Evolutionary conservation across 2,329 filamentous ascomycete genomes (phyloP), one percentile per base, ranked within the genome.

Genomic region (Hawksworthiomyces lignivorus): DNA sequence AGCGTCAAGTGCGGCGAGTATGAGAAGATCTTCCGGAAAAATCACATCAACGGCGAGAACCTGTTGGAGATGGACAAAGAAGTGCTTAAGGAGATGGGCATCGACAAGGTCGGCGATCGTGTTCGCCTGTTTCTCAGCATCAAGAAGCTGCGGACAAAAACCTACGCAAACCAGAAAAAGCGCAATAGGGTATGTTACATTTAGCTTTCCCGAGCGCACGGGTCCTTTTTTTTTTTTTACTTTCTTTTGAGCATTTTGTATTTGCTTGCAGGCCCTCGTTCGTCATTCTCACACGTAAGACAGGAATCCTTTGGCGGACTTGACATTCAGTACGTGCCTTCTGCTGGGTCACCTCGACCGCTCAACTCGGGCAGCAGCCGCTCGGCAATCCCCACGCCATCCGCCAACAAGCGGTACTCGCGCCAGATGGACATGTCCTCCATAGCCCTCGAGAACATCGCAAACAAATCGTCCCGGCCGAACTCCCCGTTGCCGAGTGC

Each of bases 31-130:
- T 54, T 96, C 64, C 66, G 85, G 64, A 81, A 81, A 58, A 95
- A 98, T 62, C 87, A 97, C 62, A 96, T 98, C 69, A 98, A 92
- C 59, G 92, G 92, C 55, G 88, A 96, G 66, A 96, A 94, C 58
- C 71, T 98, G 33, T 74, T 98, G 53, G 92, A 98, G 65, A 90
- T 96, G 73, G 92, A 98, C 63, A 94, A 95, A 69, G 83, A 88
- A 43, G 87, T 94, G 30, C 73, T 98, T 49, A 94, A 95, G 63
- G 92, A 98, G 62, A 94, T 98, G 79, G 92, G 92, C 32, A 90
- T 98, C 53, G 94, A 95, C 53, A 98, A 97, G 64, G 86, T 98
- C 50, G 92, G 92, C 50, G 92, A 98, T 62, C 82, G 92, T 41
- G 90, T 98, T 27, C 85, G 90, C 49, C 82, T 98, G 47, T 89